These are phyloP conservation scores for Colletotrichum agaves DNA, from an alignment of 2,329 filamentous ascomycete species.

Conservation along the genomic window DNA sequence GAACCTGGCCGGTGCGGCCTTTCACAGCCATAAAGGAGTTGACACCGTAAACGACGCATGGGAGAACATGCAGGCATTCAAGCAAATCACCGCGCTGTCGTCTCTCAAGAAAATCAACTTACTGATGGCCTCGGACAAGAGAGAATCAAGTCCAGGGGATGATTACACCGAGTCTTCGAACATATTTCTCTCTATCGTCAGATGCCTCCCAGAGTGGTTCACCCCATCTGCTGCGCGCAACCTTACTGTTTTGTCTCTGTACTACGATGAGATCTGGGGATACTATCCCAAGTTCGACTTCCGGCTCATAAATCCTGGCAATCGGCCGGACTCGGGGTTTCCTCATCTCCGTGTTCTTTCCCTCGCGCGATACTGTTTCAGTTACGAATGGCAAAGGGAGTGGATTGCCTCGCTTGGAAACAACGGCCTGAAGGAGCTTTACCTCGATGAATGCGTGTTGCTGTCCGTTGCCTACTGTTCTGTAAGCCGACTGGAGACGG, in stretches of 20 bases:
- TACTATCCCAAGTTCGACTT: slow-evolving; percentile 53
- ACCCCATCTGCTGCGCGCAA: slow-evolving; percentile 31
- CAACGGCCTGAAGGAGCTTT: slow-evolving; percentile 52
- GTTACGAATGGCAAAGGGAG: slow-evolving; percentile 56
- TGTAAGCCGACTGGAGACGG: not conserved
- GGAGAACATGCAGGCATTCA: not conserved
- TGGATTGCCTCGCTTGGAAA: slow-evolving; percentile 55
- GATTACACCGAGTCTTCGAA: not conserved
- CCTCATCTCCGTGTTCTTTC: slow-evolving; percentile 52
- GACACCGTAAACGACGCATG: not conserved
- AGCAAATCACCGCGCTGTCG: not conserved
- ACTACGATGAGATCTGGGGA: slow-evolving; percentile 50
- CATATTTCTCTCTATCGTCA: slow-evolving; percentile 28
- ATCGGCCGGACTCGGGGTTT: slow-evolving; percentile 40
- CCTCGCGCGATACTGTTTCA: slow-evolving; percentile 54
- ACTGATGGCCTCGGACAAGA: not conserved
- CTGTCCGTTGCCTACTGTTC: slow-evolving; percentile 2
- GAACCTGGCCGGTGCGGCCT: not conserved
- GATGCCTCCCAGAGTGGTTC: slow-evolving; percentile 42
- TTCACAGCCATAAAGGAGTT: not conserved
- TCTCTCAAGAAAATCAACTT: slow-evolving; percentile 1
- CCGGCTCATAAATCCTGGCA: slow-evolving; percentile 30
- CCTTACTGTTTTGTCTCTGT: slow-evolving; percentile 52
- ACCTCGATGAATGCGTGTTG: slow-evolving; percentile 53
- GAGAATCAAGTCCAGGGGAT: not conserved